Conservation (phyloP, 2,329 filamentous ascomycete species). For the Leptographium procerum region DNA sequence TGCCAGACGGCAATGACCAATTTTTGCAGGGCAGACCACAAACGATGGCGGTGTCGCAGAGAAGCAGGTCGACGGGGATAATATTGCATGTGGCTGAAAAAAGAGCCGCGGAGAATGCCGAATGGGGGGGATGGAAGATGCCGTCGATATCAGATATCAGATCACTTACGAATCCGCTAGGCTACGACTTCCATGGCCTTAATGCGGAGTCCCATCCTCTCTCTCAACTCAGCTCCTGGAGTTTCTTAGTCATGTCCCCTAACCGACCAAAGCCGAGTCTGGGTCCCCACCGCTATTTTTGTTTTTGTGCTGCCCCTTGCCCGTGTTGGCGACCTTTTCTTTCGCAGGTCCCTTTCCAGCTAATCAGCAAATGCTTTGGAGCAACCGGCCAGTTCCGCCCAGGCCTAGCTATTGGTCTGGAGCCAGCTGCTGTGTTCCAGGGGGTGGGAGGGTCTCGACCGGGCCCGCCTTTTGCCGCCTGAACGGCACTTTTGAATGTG, state of each 20-base stretch:
- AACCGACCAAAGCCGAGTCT: background rate
- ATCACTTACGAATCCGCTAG: background rate
- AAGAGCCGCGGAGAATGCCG: background rate
- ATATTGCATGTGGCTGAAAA: background rate
- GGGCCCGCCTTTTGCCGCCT: background rate
- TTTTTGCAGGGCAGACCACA: background rate
- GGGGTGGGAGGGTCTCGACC: background rate
- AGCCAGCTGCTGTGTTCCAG: background rate
- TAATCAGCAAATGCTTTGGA: background rate
- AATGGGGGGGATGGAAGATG: background rate
- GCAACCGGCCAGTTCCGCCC: background rate
- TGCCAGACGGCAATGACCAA: too few species aligned
- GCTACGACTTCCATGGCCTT: too few species aligned
- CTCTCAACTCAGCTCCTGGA: background rate
- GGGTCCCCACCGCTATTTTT: too few species aligned
- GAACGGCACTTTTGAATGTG: too few species aligned
- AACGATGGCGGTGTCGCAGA: background rate
- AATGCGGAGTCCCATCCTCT: background rate
- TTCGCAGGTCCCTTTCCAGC: background rate
- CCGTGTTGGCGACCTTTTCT: too few species aligned
- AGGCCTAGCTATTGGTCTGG: background rate
- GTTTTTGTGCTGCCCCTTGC: background rate
- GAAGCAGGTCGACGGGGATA: background rate
- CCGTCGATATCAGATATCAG: background rate
- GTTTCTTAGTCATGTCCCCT: background rate